Evolutionary conservation across 192 early-diverging fungal species (phyloP).

Genomic region (Pilaira anomala): DNA sequence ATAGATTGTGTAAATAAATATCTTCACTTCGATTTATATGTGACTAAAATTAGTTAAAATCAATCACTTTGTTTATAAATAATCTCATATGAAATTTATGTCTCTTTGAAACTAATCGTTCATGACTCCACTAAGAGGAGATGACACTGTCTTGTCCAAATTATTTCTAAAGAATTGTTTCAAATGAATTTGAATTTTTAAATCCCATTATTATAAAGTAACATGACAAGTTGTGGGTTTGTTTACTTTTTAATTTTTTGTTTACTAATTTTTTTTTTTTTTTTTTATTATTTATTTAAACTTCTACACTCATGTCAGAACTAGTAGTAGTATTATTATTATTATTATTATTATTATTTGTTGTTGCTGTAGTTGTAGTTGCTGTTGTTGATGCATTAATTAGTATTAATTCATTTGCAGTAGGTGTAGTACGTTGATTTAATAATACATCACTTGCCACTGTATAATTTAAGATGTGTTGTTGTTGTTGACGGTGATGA

Average conservation of each 20-base stretch:
- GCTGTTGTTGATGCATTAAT: too few relatives aligned
- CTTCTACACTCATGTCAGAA: not conserved
- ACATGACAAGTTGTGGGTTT: not conserved
- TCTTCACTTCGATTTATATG: not conserved
- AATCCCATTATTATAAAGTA: not conserved
- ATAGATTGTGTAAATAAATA: not conserved
- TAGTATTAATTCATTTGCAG: too few relatives aligned
- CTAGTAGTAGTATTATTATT: not conserved
- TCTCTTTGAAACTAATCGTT: constrained; percentile 1
- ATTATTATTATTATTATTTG: too few relatives aligned
- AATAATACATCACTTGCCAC: too few relatives aligned
- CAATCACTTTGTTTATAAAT: too few relatives aligned
- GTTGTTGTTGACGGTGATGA: not conserved
- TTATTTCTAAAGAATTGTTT: too few relatives aligned
- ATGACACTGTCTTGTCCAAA: not conserved
- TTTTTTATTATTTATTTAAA: not conserved
- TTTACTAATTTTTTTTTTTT: too few relatives aligned
- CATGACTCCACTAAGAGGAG: not conserved
- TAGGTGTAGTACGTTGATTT: too few relatives aligned
- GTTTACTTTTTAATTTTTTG: too few relatives aligned
- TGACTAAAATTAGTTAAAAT: too few relatives aligned
- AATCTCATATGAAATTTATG: not conserved
- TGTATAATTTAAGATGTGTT: not conserved
- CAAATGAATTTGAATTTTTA: too few relatives aligned
- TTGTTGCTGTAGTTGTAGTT: too few relatives aligned